Evolutionary conservation across 2,329 filamentous ascomycete species (phyloP).

Genomic region (Endocalyx cinctus): DNA sequence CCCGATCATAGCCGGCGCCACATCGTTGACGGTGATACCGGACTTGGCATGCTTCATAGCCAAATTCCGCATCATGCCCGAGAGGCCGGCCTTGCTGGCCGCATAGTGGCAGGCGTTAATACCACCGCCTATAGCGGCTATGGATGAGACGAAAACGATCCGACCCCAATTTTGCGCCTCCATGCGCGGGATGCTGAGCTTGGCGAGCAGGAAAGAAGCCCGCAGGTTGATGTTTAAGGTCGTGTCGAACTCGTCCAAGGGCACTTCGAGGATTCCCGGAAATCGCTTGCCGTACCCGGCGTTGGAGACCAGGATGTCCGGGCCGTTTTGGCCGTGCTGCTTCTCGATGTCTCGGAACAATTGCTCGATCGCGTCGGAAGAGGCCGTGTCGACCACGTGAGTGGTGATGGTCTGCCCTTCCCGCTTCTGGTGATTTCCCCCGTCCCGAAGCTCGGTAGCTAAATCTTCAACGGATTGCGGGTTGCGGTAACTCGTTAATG

Average conservation of each 20-base stretch:
- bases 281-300: slow-evolving; percentile 63
- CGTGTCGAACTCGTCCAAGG: slow-evolving; percentile 59
- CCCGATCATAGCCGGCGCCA: slow-evolving; percentile 66
- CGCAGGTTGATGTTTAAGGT: slow-evolving; percentile 59
- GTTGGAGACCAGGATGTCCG: slow-evolving; percentile 63
- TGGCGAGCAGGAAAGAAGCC: slow-evolving; percentile 57
- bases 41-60: slow-evolving; percentile 53
- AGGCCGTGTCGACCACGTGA: slow-evolving; percentile 55
- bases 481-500: slow-evolving; percentile 28
- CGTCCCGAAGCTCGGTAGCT: slow-evolving; percentile 22
- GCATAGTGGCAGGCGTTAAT: slow-evolving; percentile 60
- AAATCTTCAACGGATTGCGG: slow-evolving; percentile 23
- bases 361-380: slow-evolving; percentile 44
- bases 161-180: slow-evolving; percentile 55
- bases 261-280: slow-evolving; percentile 51
- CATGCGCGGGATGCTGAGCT: slow-evolving; percentile 59
- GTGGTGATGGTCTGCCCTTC: slow-evolving; percentile 41
- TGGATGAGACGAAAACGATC: slow-evolving; percentile 60
- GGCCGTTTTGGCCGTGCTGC: slow-evolving; percentile 45
- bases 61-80: slow-evolving; percentile 62
- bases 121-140: slow-evolving; percentile 58
- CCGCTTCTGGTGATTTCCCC: too few species aligned
- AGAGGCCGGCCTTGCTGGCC: slow-evolving; percentile 58
- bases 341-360: slow-evolving; percentile 51
- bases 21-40: slow-evolving; percentile 63